phyloP scores from a whole-genome alignment of 1,284 basidiomycete species.

The Irpex lacteus region DNA sequence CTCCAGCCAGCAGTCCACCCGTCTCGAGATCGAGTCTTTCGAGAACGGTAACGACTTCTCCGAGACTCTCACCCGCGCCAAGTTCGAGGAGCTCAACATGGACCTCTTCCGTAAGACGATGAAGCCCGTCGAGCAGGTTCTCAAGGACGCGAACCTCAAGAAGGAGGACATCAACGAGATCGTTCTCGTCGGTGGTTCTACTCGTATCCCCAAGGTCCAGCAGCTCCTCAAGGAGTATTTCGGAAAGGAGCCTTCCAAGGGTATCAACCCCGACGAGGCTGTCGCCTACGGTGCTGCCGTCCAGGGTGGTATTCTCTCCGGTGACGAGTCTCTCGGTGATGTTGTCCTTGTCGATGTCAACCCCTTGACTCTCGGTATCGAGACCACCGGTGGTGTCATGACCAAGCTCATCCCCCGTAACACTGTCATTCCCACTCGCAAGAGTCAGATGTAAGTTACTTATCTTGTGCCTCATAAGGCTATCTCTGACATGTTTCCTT shows the following conservation, averaged over 20 bases:
- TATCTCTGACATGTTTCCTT: background rate
- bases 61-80: conserved; percentile 95
- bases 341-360: conserved; percentile 96
- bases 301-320: conserved; percentile 87
- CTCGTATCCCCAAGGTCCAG: conserved; percentile 98
- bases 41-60: conserved; percentile 97
- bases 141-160: conserved; percentile 97
- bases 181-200: conserved; percentile 95
- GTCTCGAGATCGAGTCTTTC: conserved; percentile 81
- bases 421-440: conserved; percentile 98
- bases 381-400: conserved; percentile 98
- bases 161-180: conserved; percentile 96
- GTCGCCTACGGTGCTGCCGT: conserved; percentile 79
- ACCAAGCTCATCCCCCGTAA: conserved; percentile 96
- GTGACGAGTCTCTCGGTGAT: conserved; percentile 79
- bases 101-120: conserved; percentile 99
- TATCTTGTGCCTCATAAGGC: background rate
- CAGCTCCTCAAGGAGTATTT: conserved; percentile 95
- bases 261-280: conserved; percentile 83
- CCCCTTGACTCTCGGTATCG: conserved; percentile 94
- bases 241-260: conserved; percentile 89
- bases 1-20: conserved; percentile 72
- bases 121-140: conserved; percentile 98
- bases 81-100: conserved; percentile 99
- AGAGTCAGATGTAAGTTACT: conserved; percentile 79